Evolutionary conservation across 257 asterid species (phyloP), one percentile per base, ranked within the genome.

Genomic region (Petunia axillaris): DNA sequence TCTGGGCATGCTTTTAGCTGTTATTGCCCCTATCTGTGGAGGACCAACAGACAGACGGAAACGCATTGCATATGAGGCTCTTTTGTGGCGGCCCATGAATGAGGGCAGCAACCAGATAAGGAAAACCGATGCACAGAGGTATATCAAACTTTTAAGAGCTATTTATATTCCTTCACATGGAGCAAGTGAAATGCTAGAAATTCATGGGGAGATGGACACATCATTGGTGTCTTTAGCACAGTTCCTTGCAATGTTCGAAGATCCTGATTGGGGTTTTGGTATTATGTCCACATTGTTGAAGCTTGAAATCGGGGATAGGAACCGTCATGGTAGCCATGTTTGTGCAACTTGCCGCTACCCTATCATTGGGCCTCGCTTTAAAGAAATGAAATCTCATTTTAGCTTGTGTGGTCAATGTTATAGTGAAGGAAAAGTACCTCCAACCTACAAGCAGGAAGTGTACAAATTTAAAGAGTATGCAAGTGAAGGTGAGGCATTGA

Each of bases 221-320:
- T 87, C 98, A 39, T 74, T 82, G 82, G 81, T 92, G 74, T 87
- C 98, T 39, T 82, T 89, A 39, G 71, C 87, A 1, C 98, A 96
- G 64, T 96, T 92, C 85, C 81, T 83, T 5, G 78, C 85, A 5
- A 92, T 96, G 97, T 93, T 96, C 75, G 98, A 94, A 81, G 98
- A 96, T 90, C 90, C 62, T 82, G 98, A 94, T 83, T 92, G 98
- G 97, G 99, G 98, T 0, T 96, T 96, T 62, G 89, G 98, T 44
- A 91, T 94, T 15, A 76, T 96, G 90, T 82, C 94, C 54, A 86
- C 91, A 4, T 78, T 96, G 25, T 8, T 91, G 89, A 96, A 89
- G 90, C 99, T 96, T 8, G 99, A 96, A 81, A 74, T 39, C 0
- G 93, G 99, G 39, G 99, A 96, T 37, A 89, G 99, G 87, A 91